phyloP scores from a whole-genome alignment of 768 basidiomycete genomes.

The Mycena maculata region DNA sequence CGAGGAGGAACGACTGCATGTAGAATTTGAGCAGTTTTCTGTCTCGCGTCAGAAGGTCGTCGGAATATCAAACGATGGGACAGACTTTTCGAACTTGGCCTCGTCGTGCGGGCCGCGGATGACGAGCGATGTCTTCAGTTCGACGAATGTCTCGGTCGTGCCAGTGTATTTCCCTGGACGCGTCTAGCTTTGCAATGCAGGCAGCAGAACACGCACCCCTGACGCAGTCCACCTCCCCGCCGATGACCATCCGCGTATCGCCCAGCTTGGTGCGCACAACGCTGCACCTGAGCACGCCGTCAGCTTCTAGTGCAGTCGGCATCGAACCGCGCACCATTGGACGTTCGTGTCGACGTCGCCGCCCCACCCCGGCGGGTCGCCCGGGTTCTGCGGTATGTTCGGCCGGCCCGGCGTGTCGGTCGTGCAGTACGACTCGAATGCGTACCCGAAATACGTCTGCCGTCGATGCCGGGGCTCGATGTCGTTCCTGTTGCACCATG shows the following conservation, averaged over 20 bases:
- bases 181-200: slow-evolving; percentile 27
- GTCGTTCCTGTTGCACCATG: slow-evolving; percentile 61
- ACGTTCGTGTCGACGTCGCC: slow-evolving; percentile 89
- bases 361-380: slow-evolving; percentile 70
- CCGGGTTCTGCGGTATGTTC: slow-evolving; percentile 37
- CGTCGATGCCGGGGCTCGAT: slow-evolving; percentile 71
- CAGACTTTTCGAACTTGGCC: slow-evolving; percentile 83
- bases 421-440: slow-evolving; percentile 92
- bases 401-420: slow-evolving; percentile 51
- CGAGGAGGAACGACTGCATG: slow-evolving; percentile 90
- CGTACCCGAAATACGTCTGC: slow-evolving; percentile 86
- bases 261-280: slow-evolving; percentile 90
- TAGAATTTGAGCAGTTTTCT: slow-evolving; percentile 95
- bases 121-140: slow-evolving; percentile 86
- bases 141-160: slow-evolving; percentile 77
- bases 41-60: slow-evolving; percentile 7
- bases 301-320: neutral
- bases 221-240: slow-evolving; percentile 93
- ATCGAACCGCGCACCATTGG: slow-evolving; percentile 68
- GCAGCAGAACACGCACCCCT: slow-evolving; percentile 60
- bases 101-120: slow-evolving; percentile 76
- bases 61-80: slow-evolving; percentile 9
- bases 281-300: slow-evolving; percentile 57
- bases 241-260: slow-evolving; percentile 76
- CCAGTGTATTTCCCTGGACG: slow-evolving; percentile 69